These are phyloP conservation scores for Alternaria hordeiaustralica DNA, from an alignment of 2,329 filamentous ascomycete genomes.

Conservation along the genomic window DNA sequence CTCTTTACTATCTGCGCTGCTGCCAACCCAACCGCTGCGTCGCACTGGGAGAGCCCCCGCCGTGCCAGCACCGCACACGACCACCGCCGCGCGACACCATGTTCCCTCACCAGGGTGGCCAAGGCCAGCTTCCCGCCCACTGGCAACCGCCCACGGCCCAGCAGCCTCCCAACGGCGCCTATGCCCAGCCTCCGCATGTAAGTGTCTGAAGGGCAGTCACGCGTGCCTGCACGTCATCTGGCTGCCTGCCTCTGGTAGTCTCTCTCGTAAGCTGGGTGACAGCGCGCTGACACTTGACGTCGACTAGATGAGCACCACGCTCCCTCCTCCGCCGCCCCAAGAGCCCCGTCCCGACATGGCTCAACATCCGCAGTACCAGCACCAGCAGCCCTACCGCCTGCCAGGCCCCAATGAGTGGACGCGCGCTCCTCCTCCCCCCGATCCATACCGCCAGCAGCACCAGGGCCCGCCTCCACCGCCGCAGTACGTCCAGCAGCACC, in stretches of 20 bases:
- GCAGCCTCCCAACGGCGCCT: conserved; percentile 46
- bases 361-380: conserved; percentile 52
- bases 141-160: conserved; percentile 46
- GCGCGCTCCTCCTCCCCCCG: conserved; percentile 46
- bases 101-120: conserved; percentile 47
- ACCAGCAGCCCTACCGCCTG: conserved; percentile 53
- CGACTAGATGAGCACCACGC: conserved; percentile 39
- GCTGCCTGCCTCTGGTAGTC: not conserved
- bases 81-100: conserved; percentile 23
- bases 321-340: conserved; percentile 43
- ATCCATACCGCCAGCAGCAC: conserved; percentile 49
- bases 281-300: conserved; percentile 29
- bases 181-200: conserved; percentile 47
- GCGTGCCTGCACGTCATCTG: conserved; percentile 13
- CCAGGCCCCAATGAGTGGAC: conserved; percentile 57
- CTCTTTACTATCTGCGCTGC: not conserved
- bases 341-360: conserved; percentile 54
- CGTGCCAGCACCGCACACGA: conserved; percentile 32
- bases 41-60: conserved; percentile 32
- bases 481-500: conserved; percentile 46
- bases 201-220: conserved; percentile 21
- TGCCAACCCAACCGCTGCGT: conserved; percentile 7
- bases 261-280: conserved; percentile 14
- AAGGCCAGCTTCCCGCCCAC: conserved; percentile 48
- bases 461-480: conserved; percentile 51